phyloP scores from a whole-genome alignment of 768 basidiomycete genomes.

The Rhizopogon sp. region DNA sequence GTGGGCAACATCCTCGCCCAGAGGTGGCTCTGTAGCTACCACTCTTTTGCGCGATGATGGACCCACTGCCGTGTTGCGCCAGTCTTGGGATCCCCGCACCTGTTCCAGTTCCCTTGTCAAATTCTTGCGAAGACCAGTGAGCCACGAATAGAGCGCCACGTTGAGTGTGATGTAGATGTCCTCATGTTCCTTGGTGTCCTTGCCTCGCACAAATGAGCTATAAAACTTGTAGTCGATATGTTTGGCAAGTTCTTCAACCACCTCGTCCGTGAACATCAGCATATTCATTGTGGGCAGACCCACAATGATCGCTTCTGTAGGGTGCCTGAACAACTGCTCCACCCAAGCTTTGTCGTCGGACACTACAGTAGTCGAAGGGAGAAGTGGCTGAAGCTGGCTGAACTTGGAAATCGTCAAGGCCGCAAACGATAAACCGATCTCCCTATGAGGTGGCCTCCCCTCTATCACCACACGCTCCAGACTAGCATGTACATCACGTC shows the following conservation, averaged over 20 bases:
- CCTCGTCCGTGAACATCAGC: constrained; percentile 72
- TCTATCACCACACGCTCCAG: constrained; percentile 59
- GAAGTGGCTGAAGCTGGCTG: constrained; percentile 52
- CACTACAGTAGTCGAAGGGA: constrained; percentile 32
- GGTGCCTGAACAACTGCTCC: constrained; percentile 51
- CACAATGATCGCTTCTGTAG: constrained; percentile 69
- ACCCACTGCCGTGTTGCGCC: constrained; percentile 36
- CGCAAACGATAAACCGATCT: constrained; percentile 67
- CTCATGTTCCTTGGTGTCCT: constrained; percentile 51
- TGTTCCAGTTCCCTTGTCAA: constrained; percentile 76
- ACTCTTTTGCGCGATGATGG: constrained; percentile 33
- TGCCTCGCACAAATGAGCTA: constrained; percentile 57
- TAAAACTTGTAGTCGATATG: constrained; percentile 65
- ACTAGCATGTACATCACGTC: constrained; percentile 62
- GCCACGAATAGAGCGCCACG: constrained; percentile 77
- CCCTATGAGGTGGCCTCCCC: constrained; percentile 46
- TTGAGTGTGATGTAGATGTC: constrained; percentile 86
- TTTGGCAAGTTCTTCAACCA: constrained; percentile 31
- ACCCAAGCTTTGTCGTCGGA: constrained; percentile 54
- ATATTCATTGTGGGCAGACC: constrained; percentile 80
- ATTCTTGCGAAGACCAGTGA: constrained; percentile 72
- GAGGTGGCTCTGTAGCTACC: constrained; percentile 15
- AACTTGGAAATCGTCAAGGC: constrained; percentile 75
- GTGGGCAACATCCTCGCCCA: neutral
- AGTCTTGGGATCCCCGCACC: constrained; percentile 53